Percentiles rank a stretch among this genome's conserved stretches.
Conservation (phyloP, 495 filamentous ascomycete genomes). For the Trichocladium antarcticum region DNA sequence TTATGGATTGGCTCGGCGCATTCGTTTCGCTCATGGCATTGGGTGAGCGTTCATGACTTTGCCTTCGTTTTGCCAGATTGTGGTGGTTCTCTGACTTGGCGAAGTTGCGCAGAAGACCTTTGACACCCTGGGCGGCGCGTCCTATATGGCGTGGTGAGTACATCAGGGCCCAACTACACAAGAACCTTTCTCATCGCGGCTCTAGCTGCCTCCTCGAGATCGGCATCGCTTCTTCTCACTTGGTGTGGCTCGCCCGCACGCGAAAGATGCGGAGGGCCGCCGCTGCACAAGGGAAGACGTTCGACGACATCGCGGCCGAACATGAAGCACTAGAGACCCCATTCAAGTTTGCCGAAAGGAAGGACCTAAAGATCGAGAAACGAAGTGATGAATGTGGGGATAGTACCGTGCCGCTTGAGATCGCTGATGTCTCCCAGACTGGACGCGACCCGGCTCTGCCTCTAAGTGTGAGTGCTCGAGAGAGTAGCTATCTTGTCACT, state of each 20-base stretch:
- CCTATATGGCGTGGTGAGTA: conserved; percentile 57
- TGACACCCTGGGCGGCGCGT: conserved; percentile 55
- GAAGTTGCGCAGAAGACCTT: conserved; percentile 56
- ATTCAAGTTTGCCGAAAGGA: conserved; percentile 36
- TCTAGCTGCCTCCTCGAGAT: conserved; percentile 50
- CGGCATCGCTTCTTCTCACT: conserved; percentile 58
- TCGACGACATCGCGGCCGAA: conserved; percentile 51
- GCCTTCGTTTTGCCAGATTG: neutral
- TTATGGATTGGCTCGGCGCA: conserved; percentile 59
- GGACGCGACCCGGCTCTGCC: neutral
- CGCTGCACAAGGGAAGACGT: conserved; percentile 44
- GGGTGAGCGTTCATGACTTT: conserved; percentile 30
- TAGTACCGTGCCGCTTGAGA: neutral
- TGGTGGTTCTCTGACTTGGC: neutral
- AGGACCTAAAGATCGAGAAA: neutral
- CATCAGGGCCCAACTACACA: neutral
- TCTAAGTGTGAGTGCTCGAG: neutral
- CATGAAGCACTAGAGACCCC: conserved; percentile 24
- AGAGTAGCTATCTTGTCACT: no score
- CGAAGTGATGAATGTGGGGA: neutral
- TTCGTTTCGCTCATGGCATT: conserved; percentile 67
- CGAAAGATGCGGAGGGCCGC: conserved; percentile 48
- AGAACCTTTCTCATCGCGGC: neutral
- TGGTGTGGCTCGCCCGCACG: conserved; percentile 56
- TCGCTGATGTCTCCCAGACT: neutral